Base-by-base conservation (phyloP, 352 stramenopile species). In the Thalassiosira sp. region DNA sequence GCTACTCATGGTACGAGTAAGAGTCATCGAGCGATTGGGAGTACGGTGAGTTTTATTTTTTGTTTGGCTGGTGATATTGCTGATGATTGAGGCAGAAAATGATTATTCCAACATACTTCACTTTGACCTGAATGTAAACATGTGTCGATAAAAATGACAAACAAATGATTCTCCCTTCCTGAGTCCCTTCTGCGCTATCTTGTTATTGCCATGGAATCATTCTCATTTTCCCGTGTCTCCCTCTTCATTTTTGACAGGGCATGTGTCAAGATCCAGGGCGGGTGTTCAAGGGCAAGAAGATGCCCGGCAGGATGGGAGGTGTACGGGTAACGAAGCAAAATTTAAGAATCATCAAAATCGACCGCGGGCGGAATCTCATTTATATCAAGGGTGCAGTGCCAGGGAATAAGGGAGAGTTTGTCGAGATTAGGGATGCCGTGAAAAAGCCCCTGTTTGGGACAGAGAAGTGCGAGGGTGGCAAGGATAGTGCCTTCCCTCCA, bases 261-360 rank as follows among this genome's bases (percentile, higher is more conserved):
- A 93, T 97, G 79, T 98, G 96, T 89, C 96, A 99, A 87, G 95
- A 98, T 87, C 97, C 97, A 5, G 97, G 97, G 63, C 95, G 96
- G 73, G 97, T 99, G 6, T 99, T 98, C 76, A 99, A 99, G 88
- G 97, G 97, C 42, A 99, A 99, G 91, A 99, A 99, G 85, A 99
- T 99, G 97, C 92, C 97, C 31, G 97, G 97, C 7, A 94, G 95
- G 15, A 98, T 99, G 94, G 97, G 97, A 61, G 90, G 89, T 46
- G 94, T 96, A 43, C 79, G 85, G 10, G 93, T 98, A 13, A 99
- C 97, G 22, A 93, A 96, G 33, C 96, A 99, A 89, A 99, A 98
- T 84, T 86, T 99, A 13, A 28, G 79, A 16, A 80, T 94, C 62
- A 62, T 94, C 22, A 93, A 92, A 51, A 83, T 94, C 74, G 89